Evolutionary conservation across 2,329 filamentous ascomycete species (phyloP).

Genomic region (Graphilbum ipis-grandicollis): DNA sequence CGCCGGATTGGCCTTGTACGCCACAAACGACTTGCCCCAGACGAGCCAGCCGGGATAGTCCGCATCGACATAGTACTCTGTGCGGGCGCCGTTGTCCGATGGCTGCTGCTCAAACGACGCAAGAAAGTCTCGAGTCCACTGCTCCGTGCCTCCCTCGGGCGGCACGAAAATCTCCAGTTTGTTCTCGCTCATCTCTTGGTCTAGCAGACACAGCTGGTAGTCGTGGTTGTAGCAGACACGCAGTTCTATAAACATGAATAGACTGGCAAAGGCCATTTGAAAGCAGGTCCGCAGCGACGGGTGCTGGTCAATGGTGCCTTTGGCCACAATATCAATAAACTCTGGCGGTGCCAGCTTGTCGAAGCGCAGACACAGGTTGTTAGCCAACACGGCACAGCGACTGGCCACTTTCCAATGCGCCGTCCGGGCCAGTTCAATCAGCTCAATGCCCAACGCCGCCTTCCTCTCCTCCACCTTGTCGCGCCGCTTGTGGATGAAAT

Average conservation of each 20-base stretch:
- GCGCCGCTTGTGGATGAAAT: conserved; percentile 59
- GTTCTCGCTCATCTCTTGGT: conserved; percentile 62
- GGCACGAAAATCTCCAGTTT: conserved; percentile 58
- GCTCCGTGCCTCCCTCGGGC: conserved; percentile 42
- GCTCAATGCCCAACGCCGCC: conserved; percentile 58
- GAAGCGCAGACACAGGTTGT: conserved; percentile 83
- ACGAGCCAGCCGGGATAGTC: conserved; percentile 94
- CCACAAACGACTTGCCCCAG: conserved; percentile 78
- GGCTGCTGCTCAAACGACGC: conserved; percentile 48
- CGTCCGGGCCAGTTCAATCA: conserved; percentile 57
- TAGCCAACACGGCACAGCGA: conserved; percentile 75
- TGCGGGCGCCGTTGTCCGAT: conserved; percentile 15
- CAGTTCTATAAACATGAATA: conserved; percentile 78
- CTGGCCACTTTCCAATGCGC: conserved; percentile 96
- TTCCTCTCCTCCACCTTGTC: conserved; percentile 72
- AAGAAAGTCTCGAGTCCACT: conserved; percentile 67
- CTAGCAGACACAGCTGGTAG: conserved; percentile 71
- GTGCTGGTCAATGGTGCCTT: conserved; percentile 77
- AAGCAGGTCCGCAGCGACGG: conserved; percentile 72
- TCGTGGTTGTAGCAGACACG: conserved; percentile 73
- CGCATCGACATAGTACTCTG: conserved; percentile 81
- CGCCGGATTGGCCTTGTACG: conserved; percentile 53
- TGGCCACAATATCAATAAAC: conserved; percentile 67
- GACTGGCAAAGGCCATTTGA: conserved; percentile 53
- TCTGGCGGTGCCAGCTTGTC: conserved; percentile 66